Base-by-base conservation (phyloP, 2,329 filamentous ascomycete genomes). In the Aspergillus pseudoviridinutans region DNA sequence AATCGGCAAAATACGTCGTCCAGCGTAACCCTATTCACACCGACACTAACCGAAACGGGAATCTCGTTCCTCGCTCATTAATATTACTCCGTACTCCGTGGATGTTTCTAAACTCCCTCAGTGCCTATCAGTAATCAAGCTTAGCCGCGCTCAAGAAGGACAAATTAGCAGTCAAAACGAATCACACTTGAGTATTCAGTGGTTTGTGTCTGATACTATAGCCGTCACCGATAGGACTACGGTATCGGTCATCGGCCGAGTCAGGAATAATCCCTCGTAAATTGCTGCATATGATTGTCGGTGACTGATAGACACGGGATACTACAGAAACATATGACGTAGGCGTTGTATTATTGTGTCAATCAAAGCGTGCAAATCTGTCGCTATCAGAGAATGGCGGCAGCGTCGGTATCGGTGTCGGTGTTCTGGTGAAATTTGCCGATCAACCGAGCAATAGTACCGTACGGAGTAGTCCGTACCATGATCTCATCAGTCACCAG, bases 321-420 rank as follows among this genome's bases (percentile, higher is more conserved):
- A 17, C 32, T 35, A 35, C 32, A 17, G 32, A 17, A n/a, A 38
- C 32, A 47, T 57, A 55, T 27, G 49, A 56, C 50, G 49, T 14
- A 17, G 57, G 14, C 25, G 53, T 41, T 58, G 56, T 24, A 22
- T 25, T 25, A 25, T 44, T 24, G 4, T 24, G 8, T 22, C 10
- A 20, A 24, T 46, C n/a, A 20, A 46, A 24, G 17, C 20, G 42
- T 46, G 42, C n/a, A 49, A 53, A 61, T 41, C 25, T 51, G 64
- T 54, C 62, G 52, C 41, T 57, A 62, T 41, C 64, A 64, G 47
- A 61, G 56, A 27, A 61, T 64, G 42, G 57, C 61, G 52, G 28
- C 28, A 10, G 28, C 28, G 10, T 29, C 28, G 28, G 28, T 29
- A 12, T 29, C 28, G 28, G 61, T 61, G 5, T 24, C 42, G 22